Evolutionary conservation across 441 rosid genomes (phyloP).

Genomic region (Aquilaria agallochum): DNA sequence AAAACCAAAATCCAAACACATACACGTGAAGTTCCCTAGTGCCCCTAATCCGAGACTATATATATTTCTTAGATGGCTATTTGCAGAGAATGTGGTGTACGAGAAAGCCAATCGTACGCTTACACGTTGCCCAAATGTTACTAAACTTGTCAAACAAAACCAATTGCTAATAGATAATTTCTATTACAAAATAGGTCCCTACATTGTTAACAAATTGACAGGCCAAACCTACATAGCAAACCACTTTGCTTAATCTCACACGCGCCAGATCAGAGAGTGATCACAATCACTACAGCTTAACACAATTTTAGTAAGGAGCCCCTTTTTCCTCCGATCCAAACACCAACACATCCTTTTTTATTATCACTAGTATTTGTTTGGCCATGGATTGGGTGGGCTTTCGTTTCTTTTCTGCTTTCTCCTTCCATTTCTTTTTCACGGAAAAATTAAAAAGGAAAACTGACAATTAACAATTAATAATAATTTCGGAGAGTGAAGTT

Average conservation of each 20-base stretch:
- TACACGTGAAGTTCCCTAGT: constrained; percentile 9
- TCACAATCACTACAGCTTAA: too few relatives aligned
- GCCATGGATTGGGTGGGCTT: constrained; percentile 11
- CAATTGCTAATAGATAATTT: background rate
- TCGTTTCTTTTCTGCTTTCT: constrained; percentile 15
- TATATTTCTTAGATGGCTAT: background rate
- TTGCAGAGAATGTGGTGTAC: background rate
- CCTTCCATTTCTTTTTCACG: constrained; percentile 30
- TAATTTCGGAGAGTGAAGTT: constrained; percentile 29
- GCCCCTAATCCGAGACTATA: background rate
- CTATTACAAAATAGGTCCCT: background rate
- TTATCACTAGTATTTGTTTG: constrained; percentile 5
- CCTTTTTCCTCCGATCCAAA: constrained; percentile 26
- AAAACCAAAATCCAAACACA: constrained; percentile 15
- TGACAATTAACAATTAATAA: constrained; percentile 33
- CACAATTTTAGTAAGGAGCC: too few relatives aligned
- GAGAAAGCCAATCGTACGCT: background rate
- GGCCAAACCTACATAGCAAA: constrained; percentile 5
- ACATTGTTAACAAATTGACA: background rate
- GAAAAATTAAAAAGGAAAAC: constrained; percentile 31
- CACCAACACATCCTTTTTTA: constrained; percentile 31
- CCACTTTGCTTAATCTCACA: background rate
- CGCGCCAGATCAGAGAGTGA: too few relatives aligned
- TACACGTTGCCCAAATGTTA: background rate
- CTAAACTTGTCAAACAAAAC: background rate